Conservation (phyloP, 1,284 basidiomycete genomes). For the Sporisorium iseilematis-ciliati region DNA sequence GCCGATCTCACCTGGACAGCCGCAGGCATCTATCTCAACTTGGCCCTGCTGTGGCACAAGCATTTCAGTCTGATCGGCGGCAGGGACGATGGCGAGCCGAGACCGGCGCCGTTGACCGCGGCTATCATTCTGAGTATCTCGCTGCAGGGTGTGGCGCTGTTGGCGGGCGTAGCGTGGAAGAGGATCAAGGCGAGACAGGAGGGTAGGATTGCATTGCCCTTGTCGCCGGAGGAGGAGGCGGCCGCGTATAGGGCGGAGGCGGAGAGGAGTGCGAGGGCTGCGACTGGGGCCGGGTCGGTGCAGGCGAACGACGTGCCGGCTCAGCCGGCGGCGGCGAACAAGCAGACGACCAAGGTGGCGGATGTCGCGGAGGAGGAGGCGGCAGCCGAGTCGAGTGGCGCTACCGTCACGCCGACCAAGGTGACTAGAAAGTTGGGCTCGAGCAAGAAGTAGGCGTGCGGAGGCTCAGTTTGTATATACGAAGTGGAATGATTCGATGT, state of each 20-base stretch:
- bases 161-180: conserved; percentile 56
- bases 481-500: neutral
- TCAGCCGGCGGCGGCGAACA: neutral
- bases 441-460: conserved; percentile 27
- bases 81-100: conserved; percentile 35
- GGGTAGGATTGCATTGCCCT: conserved; percentile 52
- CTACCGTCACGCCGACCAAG: conserved; percentile 34
- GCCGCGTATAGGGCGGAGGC: conserved; percentile 42
- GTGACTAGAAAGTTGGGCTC: conserved; percentile 48
- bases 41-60: conserved; percentile 59
- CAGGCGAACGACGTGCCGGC: neutral
- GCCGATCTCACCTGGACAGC: conserved; percentile 59
- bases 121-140: conserved; percentile 56
- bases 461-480: neutral
- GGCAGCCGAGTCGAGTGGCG: conserved; percentile 41
- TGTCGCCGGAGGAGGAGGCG: conserved; percentile 51
- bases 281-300: neutral
- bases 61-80: conserved; percentile 46
- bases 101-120: conserved; percentile 56
- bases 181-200: conserved; percentile 52
- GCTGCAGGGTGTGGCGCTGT: conserved; percentile 46
- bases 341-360: conserved; percentile 12
- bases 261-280: conserved; percentile 30
- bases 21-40: conserved; percentile 56
- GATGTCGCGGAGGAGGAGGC: conserved; percentile 40